phyloP scores from a whole-genome alignment of 2,329 filamentous ascomycete genomes.

The Fusarium sulawesiense region DNA sequence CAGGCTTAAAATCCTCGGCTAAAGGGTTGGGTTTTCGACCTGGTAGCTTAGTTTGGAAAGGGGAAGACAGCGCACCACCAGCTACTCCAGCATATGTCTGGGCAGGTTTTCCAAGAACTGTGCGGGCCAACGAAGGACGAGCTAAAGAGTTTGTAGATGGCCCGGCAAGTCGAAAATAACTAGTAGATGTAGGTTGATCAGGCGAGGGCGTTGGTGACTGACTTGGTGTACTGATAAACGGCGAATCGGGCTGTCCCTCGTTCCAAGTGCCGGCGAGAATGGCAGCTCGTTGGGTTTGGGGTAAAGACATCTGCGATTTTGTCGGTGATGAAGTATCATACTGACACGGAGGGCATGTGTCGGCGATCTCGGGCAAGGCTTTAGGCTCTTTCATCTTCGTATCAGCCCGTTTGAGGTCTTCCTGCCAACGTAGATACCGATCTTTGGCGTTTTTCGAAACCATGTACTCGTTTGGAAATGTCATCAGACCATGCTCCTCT shows the following conservation, averaged over 20 bases:
- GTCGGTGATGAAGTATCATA: slow-evolving; percentile 50
- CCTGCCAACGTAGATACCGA: slow-evolving; percentile 81
- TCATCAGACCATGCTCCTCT: slow-evolving; percentile 77
- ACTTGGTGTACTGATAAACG: slow-evolving; percentile 50
- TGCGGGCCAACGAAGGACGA: slow-evolving; percentile 14
- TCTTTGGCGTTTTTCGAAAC: slow-evolving; percentile 84
- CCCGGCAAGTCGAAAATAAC: slow-evolving; percentile 36
- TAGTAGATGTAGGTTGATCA: slow-evolving; percentile 28
- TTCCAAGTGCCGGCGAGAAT: slow-evolving; percentile 70
- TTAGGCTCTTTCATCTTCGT: slow-evolving; percentile 52
- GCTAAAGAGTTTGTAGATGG: slow-evolving; percentile 20
- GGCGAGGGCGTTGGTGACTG: slow-evolving; percentile 32
- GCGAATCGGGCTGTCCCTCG: slow-evolving; percentile 71
- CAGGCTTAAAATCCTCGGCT: slow-evolving; percentile 10
- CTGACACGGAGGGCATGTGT: slow-evolving; percentile 46
- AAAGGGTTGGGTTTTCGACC: slow-evolving; percentile 18
- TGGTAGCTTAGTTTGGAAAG: slow-evolving; percentile 13
- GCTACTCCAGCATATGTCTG: slow-evolving; percentile 34
- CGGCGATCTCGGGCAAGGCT: slow-evolving; percentile 15
- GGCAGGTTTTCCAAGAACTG: slow-evolving; percentile 25
- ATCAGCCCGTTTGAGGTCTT: slow-evolving; percentile 75
- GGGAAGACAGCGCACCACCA: slow-evolving; percentile 18
- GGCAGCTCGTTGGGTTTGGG: slow-evolving; percentile 64
- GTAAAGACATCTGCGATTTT: slow-evolving; percentile 43
- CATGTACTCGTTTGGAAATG: slow-evolving; percentile 79